Evolutionary conservation across 805 yeast genomes (phyloP), one percentile per base, ranked within the genome.

Genomic region (Candida patagonica): DNA sequence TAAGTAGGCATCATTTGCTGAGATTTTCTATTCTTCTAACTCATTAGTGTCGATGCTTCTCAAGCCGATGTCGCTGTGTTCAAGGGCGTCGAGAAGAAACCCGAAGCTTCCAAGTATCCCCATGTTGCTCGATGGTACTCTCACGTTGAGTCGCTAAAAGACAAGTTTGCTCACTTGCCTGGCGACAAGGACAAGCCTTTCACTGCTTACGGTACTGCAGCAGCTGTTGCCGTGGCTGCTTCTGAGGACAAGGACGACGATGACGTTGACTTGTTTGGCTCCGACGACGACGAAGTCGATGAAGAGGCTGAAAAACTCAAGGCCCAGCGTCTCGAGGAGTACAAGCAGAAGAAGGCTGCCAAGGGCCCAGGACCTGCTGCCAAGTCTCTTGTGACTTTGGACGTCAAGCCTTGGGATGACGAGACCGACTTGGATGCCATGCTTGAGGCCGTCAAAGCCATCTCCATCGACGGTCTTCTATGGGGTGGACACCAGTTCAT

Each of bases 401-500:
- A 92, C 59, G 94, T 92, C 59, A 92, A 92, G 80, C 97, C 96
- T 73, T 92, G 99, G 99, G 98, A 92, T 70, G 98, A 92, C 63
- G 97, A 92, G 77, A 92, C 99, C 57, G 80, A 89, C 65, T 75
- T 92, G 65, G 94, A 92, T 49, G 80, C 80, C 68, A 64, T 92
- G 71, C 68, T 85, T 56, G 88, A 81, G 49, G 76, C 78, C 69
- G 96, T 87, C 62, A 88, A 86, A 78, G 62, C 74, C 56, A 68
- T 89, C 57, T 84, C 78, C 65, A 68, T 67, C 71, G 98, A 92
- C 35, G 99, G 99, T 79, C 80, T 92, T 63, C 70, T 68, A 53
- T 92, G 98, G 98, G 99, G 99, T 84, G 96, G 88, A 61, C 80
- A 73, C 77, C 88, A 81, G 73, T 87, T 79, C 73, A 74, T 92